Evolutionary conservation across 1,284 basidiomycete genomes (phyloP), one percentile per base, ranked within the genome.

Genomic region (Trametes versicolor): DNA sequence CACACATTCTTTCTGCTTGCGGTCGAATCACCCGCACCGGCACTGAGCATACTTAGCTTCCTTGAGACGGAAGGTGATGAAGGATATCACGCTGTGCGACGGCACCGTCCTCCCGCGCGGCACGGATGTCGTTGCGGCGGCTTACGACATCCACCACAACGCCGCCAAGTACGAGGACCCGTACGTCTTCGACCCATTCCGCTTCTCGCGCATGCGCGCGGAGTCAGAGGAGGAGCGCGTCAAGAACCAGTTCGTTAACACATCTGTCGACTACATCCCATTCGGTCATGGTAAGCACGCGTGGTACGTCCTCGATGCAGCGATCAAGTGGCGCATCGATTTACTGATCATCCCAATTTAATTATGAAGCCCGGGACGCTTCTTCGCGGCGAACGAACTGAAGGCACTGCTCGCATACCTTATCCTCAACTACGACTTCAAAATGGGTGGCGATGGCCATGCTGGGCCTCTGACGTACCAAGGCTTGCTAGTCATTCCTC

Each of bases 221-320:
- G 62, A 21, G 1, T 17, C 63, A 4, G 62, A 63, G 4, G 67
- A 62, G 2, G 63, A 67, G 48, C 57, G 55, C n/a, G 62, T 51
- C 19, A 74, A 70, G 57, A 69, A 76, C 43, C 74, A 74, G 50
- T 73, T 79, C 62, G 76, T 79, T 15, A 76, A 79, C 17, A 77
- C 79, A 0, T 74, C 74, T 43, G 53, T 71, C 0, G 77, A 81
- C 15, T 83, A 80, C 59, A 63, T 83, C 29, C 55, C 77, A 0
- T 84, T 84, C 68, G 82, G 83, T 2, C 74, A 79, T 64, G 82
- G 82, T 2, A 75, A 75, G 54, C 80, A 83, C 71, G 79, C 81
- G 4, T 84, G 83, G 82, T 83, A 53, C 50, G 82, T 57, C 12
- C 80, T 3, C 19, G 2, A 17, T n/a, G 17, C 19, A 17, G 47